phyloP scores from a whole-genome alignment of 495 filamentous ascomycete species.

The Hypoxylon intermedium region DNA sequence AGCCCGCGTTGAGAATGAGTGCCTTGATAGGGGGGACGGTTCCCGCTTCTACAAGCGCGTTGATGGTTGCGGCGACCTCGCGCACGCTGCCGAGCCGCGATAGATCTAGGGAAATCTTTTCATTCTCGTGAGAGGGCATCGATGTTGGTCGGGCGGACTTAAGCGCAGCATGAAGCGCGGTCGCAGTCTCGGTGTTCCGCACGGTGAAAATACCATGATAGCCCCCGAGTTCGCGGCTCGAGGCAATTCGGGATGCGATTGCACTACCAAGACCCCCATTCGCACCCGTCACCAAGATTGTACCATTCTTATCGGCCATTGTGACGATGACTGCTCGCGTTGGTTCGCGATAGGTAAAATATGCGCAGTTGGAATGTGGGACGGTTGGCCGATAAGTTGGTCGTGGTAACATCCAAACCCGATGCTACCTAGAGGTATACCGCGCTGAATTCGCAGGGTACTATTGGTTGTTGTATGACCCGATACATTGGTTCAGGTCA shows the following conservation, averaged over 20 bases:
- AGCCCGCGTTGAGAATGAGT: slow-evolving; percentile 52
- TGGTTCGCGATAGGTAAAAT: too few species aligned
- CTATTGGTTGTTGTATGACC: too few species aligned
- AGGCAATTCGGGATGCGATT: slow-evolving; percentile 55
- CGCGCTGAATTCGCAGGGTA: too few species aligned
- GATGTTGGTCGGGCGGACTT: slow-evolving; percentile 34
- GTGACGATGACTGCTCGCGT: too few species aligned
- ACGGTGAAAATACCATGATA: slow-evolving; percentile 41
- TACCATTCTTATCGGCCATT: slow-evolving; percentile 24
- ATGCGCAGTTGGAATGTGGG: too few species aligned
- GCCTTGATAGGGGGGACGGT: slow-evolving; percentile 39
- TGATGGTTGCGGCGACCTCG: slow-evolving; percentile 11
- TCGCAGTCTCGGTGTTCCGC: slow-evolving; percentile 32
- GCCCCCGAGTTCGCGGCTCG: slow-evolving; percentile 38
- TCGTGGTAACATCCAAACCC: too few species aligned
- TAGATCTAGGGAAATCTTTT: slow-evolving; percentile 24
- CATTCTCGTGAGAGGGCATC: slow-evolving; percentile 2
- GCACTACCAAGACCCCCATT: slow-evolving; percentile 55
- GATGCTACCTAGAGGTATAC: too few species aligned
- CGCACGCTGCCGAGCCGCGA: slow-evolving; percentile 15
- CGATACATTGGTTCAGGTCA: too few species aligned
- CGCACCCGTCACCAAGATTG: slow-evolving; percentile 61
- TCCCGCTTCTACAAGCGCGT: slow-evolving; percentile 36
- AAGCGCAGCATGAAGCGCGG: slow-evolving; percentile 28
- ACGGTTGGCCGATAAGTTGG: too few species aligned